These are phyloP conservation scores for Tulasnella sp. DNA, from an alignment of 768 basidiomycete genomes.

Conservation along the genomic window DNA sequence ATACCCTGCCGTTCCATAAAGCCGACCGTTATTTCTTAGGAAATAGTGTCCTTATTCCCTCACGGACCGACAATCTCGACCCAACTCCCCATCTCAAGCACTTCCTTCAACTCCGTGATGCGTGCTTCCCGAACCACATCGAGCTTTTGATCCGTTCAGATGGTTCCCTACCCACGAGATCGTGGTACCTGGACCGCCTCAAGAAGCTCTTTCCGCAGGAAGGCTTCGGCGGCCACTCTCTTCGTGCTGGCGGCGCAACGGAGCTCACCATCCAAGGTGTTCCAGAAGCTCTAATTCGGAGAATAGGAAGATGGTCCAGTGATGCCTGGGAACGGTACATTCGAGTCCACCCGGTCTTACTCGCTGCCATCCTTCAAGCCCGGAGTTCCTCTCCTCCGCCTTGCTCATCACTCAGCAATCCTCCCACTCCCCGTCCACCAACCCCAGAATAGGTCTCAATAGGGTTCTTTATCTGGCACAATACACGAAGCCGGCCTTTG, in stretches of 20 bases:
- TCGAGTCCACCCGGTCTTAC: constrained; percentile 28
- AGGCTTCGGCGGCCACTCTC: constrained; percentile 25
- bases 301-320: constrained; percentile 31
- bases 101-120: constrained; percentile 3
- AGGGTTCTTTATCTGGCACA: neutral
- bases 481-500: neutral
- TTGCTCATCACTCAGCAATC: neutral
- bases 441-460: neutral
- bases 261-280: constrained; percentile 25
- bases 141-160: constrained; percentile 27
- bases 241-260: constrained; percentile 35
- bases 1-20: constrained; percentile 18
- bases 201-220: constrained; percentile 32
- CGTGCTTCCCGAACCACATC: constrained; percentile 16
- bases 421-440: neutral
- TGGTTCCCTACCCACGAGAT: constrained; percentile 36
- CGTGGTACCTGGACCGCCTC: constrained; percentile 28
- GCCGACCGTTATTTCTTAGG: constrained; percentile 19
- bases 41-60: constrained; percentile 12
- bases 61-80: neutral
- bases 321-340: constrained; percentile 30
- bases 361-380: constrained; percentile 19
- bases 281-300: constrained; percentile 27
- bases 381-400: neutral
- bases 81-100: neutral